phyloP scores from a whole-genome alignment of 495 filamentous ascomycete genomes.

The Chlorociboria aeruginascens region DNA sequence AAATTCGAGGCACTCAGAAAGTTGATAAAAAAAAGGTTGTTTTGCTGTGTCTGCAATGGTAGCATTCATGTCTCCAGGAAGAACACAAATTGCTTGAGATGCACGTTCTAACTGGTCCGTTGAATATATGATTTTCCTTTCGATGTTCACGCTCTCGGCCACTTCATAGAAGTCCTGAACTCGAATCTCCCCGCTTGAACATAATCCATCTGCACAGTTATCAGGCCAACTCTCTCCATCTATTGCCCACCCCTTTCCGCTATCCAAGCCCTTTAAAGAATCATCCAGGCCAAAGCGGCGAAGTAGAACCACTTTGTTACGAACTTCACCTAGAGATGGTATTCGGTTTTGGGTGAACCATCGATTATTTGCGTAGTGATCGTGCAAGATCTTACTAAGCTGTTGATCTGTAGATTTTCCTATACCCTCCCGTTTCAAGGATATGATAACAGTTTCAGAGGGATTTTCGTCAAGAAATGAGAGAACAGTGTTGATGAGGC shows the following conservation, averaged over 20 bases:
- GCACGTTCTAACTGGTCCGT: slow-evolving; percentile 66
- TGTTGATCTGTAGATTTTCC: slow-evolving; percentile 71
- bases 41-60: slow-evolving; percentile 10
- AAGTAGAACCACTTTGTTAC: slow-evolving; percentile 76
- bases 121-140: slow-evolving; percentile 65
- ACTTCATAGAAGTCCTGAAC: slow-evolving; percentile 97
- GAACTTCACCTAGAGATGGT: slow-evolving; percentile 59
- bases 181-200: slow-evolving; percentile 62
- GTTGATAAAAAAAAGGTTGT: slow-evolving; percentile 72
- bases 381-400: slow-evolving; percentile 55
- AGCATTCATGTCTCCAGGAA: slow-evolving; percentile 18
- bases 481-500: slow-evolving; percentile 54
- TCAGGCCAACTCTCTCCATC: slow-evolving; percentile 79
- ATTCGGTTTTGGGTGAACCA: slow-evolving; percentile 79
- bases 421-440: slow-evolving; percentile 80
- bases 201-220: slow-evolving; percentile 67
- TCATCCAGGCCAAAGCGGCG: slow-evolving; percentile 65
- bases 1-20: slow-evolving; percentile 88
- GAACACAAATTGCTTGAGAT: slow-evolving; percentile 29
- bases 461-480: slow-evolving; percentile 69
- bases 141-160: slow-evolving; percentile 57
- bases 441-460: slow-evolving; percentile 73
- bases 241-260: slow-evolving; percentile 62
- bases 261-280: slow-evolving; percentile 43
- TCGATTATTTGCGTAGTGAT: slow-evolving; percentile 55